Base-by-base conservation (phyloP, 441 rosid genomes). In the Eruca vesicaria region DNA sequence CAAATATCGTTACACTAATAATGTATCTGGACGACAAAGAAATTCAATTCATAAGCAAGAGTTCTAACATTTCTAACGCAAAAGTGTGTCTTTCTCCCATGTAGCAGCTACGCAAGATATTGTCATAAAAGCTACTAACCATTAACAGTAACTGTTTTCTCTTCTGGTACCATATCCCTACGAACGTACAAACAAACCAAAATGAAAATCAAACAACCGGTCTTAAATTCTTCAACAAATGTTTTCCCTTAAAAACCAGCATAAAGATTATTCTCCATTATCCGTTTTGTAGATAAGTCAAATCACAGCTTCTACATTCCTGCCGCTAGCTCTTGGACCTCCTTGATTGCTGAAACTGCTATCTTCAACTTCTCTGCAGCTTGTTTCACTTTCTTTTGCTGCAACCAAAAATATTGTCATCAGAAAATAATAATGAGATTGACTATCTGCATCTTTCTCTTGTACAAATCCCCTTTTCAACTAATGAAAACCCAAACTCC, bases 311-410 rank as follows among this genome's bases (percentile, higher is more conserved):
- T 72, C 48, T 72, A 78, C 78, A 78, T 62, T 28, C 55, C 74
- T 14, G 9, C 67, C 3, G 28, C 81, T 63, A 78, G 2, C 23
- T 1, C 14, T 18, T 68, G 56, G 16, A 73, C 66, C 71, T 68
- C 78, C 43, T 73, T 45, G 29, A 78, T 68, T n/a, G 78, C 74
- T 33, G 61, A 4, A 0, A 62, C 67, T 23, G 78, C 81, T 73
- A 12, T 0, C 28, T 68, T 56, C 78, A 78, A 63, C 81, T 63
- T 78, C 0, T 71, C 78, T 56, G 71, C 71, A 21, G 78, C 81
- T n/a, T 68, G 78, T 71, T 73, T 78, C 74, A 73, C 78, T 19
- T 73, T 78, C 74, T 43, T 72, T 73, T 63, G 18, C 81, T 78
- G 71, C 71, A 73, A 72, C 65, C 65, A 72, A 9, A 20, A 4